Evolutionary conservation across 2,329 filamentous ascomycete species (phyloP).

Genomic region (Aspergillus brunneoviolaceus): DNA sequence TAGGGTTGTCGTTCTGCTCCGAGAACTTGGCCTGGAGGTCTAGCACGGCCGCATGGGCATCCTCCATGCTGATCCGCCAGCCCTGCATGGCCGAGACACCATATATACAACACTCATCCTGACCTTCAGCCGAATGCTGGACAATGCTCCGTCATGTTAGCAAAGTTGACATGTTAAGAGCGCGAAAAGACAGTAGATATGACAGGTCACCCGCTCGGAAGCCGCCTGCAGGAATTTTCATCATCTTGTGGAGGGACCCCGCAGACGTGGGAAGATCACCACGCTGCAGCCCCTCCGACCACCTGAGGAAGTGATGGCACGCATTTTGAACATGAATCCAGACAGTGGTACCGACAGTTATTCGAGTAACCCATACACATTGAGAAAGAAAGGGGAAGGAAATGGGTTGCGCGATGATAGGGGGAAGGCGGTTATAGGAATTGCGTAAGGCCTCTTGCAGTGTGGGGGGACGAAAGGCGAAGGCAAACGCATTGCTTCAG

Average conservation of each 20-base stretch:
- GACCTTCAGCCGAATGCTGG: slow-evolving; percentile 82
- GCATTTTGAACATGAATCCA: neutral
- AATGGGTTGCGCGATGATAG: slow-evolving; percentile 6
- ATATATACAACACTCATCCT: slow-evolving; percentile 89
- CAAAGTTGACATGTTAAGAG: neutral
- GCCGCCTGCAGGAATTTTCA: slow-evolving; percentile 16
- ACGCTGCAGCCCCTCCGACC: slow-evolving; percentile 6
- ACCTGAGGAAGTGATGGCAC: neutral
- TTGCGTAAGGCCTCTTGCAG: slow-evolving; percentile 24
- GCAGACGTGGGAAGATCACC: slow-evolving; percentile 11
- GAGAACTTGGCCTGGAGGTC: slow-evolving; percentile 69
- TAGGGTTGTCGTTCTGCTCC: slow-evolving; percentile 56
- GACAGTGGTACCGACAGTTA: neutral
- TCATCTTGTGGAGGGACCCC: slow-evolving; percentile 17
- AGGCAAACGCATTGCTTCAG: slow-evolving; percentile 22
- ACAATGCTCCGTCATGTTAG: slow-evolving; percentile 13
- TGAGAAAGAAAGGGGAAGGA: slow-evolving; percentile 1
- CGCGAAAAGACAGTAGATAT: slow-evolving; percentile 5
- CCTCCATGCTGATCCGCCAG: slow-evolving; percentile 99
- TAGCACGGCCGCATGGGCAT: slow-evolving; percentile 86
- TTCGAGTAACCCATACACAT: neutral
- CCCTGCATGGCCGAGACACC: slow-evolving; percentile 99
- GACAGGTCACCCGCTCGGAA: slow-evolving; percentile 8
- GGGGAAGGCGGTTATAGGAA: slow-evolving; percentile 12
- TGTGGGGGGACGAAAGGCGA: slow-evolving; percentile 25